Conservation (phyloP, 805 yeast species). For the Komagataella pseudopastoris region DNA sequence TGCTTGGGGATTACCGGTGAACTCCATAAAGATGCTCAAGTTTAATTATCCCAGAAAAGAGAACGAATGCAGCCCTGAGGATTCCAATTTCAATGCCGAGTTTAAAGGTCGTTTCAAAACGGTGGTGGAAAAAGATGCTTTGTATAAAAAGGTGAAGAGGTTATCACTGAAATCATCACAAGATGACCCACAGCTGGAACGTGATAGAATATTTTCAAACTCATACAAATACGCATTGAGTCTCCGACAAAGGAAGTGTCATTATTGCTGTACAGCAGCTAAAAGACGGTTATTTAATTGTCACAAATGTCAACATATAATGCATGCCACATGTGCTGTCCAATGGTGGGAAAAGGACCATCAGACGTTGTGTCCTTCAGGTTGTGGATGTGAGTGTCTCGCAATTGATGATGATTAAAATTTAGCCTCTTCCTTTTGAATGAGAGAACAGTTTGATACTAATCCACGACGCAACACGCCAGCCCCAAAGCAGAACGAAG, state of each 20-base stretch:
- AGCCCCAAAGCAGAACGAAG: conserved; percentile 34
- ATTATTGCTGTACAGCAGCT: conserved; percentile 50
- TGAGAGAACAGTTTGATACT: conserved; percentile 74
- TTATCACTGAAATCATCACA: background rate
- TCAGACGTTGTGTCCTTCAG: conserved; percentile 57
- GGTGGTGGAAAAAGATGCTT: conserved; percentile 2
- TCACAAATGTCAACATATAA: conserved; percentile 59
- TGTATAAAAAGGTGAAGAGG: background rate
- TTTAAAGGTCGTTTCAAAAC: conserved; percentile 24
- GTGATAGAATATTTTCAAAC: background rate
- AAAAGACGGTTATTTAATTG: conserved; percentile 54
- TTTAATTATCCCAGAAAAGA: conserved; percentile 29
- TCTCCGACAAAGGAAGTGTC: conserved; percentile 33
- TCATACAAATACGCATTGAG: background rate
- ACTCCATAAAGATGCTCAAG: conserved; percentile 66
- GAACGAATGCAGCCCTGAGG: conserved; percentile 6
- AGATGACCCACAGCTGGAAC: background rate
- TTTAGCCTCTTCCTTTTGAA: conserved; percentile 45
- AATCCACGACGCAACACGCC: conserved; percentile 69
- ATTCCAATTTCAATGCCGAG: conserved; percentile 14
- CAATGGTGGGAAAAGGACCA: conserved; percentile 56
- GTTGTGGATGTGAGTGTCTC: conserved; percentile 73
- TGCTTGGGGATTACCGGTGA: conserved; percentile 76
- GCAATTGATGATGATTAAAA: conserved; percentile 5
- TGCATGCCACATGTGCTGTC: conserved; percentile 68